Conservation (phyloP, 2,329 filamentous ascomycete genomes). For the Colletotrichum sp. region DNA sequence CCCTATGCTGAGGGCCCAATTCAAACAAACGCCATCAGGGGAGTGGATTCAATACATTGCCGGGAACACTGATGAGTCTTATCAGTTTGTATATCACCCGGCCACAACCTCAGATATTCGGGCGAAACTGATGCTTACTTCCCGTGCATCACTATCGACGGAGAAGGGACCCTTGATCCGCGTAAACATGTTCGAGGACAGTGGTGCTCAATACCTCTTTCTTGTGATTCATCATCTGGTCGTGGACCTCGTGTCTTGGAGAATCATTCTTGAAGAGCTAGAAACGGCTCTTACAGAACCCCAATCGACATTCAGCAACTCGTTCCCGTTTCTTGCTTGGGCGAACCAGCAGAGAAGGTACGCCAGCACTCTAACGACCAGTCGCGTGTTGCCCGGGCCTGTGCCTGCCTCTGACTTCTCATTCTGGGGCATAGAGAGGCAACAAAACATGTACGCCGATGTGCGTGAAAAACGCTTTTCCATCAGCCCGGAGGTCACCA, state of each 20-base stretch:
- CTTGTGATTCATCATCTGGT: conserved; percentile 41
- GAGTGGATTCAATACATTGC: conserved; percentile 1
- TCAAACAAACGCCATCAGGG: background rate
- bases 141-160: background rate
- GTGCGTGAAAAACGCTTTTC: conserved; percentile 15
- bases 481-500: conserved; percentile 19
- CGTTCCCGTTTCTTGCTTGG: background rate
- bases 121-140: background rate
- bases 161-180: conserved; percentile 22
- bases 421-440: conserved; percentile 28
- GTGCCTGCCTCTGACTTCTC: conserved; percentile 25
- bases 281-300: conserved; percentile 26
- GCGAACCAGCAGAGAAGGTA: background rate
- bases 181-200: conserved; percentile 19
- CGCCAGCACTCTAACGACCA: background rate
- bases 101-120: background rate
- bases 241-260: conserved; percentile 52
- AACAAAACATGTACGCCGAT: conserved; percentile 25
- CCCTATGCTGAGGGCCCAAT: conserved; percentile 6
- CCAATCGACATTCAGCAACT: background rate
- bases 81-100: background rate
- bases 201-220: conserved; percentile 28
- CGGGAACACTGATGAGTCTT: background rate
- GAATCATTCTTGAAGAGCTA: conserved; percentile 46
- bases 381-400: background rate